Conservation (phyloP, 2,329 filamentous ascomycete species). For the Myotisia sp. region DNA sequence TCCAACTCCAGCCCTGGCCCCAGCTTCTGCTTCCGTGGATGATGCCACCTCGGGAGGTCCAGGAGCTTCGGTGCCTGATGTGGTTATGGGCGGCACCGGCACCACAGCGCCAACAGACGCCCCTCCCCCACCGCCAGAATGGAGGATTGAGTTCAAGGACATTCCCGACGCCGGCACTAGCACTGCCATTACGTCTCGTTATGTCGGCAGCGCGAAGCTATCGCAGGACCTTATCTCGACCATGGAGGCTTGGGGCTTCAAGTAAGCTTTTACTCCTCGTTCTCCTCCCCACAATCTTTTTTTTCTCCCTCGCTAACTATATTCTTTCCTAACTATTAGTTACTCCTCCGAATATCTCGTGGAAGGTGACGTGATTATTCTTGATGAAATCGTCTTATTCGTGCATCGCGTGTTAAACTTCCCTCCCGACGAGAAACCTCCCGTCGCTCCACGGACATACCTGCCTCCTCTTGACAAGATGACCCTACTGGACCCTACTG, state of each 20-base stretch:
- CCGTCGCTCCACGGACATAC: slow-evolving; percentile 18
- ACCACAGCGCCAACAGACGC: slow-evolving; percentile 15
- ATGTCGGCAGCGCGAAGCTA: slow-evolving; percentile 36
- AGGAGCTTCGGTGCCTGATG: slow-evolving; percentile 10
- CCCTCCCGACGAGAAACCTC: slow-evolving; percentile 24
- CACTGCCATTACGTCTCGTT: slow-evolving; percentile 39
- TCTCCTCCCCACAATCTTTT: too few species aligned
- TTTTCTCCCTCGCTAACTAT: slow-evolving; percentile 1
- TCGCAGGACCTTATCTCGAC: slow-evolving; percentile 37
- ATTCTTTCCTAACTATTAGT: slow-evolving; percentile 21
- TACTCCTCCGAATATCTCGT: slow-evolving; percentile 44
- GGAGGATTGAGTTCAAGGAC: slow-evolving; percentile 36
- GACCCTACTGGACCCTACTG: slow-evolving; percentile 40
- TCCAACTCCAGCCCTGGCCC: slow-evolving; percentile 11
- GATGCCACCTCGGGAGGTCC: slow-evolving; percentile 24
- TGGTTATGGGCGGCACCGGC: slow-evolving; percentile 6
- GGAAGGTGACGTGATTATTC: slow-evolving; percentile 44
- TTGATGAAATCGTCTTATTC: slow-evolving; percentile 43
- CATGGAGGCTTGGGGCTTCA: slow-evolving; percentile 40
- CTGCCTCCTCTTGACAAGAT: slow-evolving; percentile 35
- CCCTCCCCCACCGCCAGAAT: slow-evolving; percentile 11
- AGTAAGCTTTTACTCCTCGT: slow-evolving; percentile 33
- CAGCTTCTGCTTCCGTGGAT: slow-evolving; percentile 13
- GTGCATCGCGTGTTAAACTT: slow-evolving; percentile 41
- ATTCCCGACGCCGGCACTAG: slow-evolving; percentile 39